A percentile compares a stretch with the other conserved stretches of the same genome.
Evolutionary conservation across 257 asterid species (phyloP).

Genomic region (Parsonsia alboflavescens): DNA sequence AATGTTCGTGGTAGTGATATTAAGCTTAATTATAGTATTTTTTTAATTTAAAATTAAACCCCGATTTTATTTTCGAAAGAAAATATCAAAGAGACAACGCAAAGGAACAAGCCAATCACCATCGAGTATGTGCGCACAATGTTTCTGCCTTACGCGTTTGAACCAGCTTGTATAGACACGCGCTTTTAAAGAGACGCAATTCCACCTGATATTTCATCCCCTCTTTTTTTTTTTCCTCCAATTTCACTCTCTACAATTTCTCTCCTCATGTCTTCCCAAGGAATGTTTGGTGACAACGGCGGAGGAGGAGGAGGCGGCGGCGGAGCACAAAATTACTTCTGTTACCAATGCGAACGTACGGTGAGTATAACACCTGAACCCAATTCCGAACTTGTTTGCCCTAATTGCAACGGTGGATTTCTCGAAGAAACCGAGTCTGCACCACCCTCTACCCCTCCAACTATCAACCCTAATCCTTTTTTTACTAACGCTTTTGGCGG

Average conservation of each 20-base stretch:
- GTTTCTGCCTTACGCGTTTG: background rate
- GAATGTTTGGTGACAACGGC: slow-evolving; percentile 12
- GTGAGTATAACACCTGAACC: slow-evolving; percentile 49
- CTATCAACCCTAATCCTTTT: slow-evolving; percentile 22
- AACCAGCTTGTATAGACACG: background rate
- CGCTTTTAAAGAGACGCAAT: background rate
- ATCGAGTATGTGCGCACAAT: no score
- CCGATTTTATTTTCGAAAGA: no score
- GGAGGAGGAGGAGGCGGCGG: slow-evolving; percentile 13
- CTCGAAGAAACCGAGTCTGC: slow-evolving; percentile 62
- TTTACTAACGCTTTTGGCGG: slow-evolving; percentile 28
- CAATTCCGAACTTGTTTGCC: slow-evolving; percentile 59
- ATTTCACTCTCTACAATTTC: no score
- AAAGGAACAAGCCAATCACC: background rate
- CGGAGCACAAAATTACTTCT: slow-evolving; percentile 41
- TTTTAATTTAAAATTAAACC: no score
- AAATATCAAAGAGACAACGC: no score
- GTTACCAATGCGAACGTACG: slow-evolving; percentile 61
- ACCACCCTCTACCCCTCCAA: slow-evolving; percentile 31
- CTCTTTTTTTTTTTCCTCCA: background rate
- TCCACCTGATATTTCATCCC: background rate
- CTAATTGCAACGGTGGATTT: slow-evolving; percentile 63
- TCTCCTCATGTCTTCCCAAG: background rate
- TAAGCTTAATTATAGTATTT: no score
- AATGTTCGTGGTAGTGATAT: no score